These are phyloP conservation scores for Yamadazyma buinensis DNA, from an alignment of 1,139 yeast species.

Conservation along the genomic window DNA sequence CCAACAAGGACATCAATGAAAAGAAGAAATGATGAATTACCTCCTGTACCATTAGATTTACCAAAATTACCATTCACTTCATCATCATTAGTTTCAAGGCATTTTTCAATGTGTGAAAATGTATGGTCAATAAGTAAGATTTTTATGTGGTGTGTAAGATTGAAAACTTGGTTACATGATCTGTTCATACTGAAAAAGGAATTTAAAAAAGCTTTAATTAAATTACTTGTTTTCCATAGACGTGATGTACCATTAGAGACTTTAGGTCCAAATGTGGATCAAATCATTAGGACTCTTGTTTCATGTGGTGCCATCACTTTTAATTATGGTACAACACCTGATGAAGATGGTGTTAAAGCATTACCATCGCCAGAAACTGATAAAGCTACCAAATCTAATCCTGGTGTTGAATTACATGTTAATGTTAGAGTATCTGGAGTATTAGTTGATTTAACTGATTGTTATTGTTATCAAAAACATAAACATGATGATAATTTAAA, in stretches of 20 bases:
- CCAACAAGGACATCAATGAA: conserved; percentile 9
- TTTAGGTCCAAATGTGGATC: conserved; percentile 54
- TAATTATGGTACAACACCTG: conserved; percentile 14
- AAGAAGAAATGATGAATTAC: conserved; percentile 29
- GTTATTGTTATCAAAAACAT: conserved; percentile 34
- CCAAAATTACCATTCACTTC: conserved; percentile 59
- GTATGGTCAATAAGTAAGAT: conserved; percentile 39
- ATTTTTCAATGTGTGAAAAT: conserved; percentile 36
- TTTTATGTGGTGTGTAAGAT: conserved; percentile 51
- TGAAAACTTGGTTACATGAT: conserved; percentile 50
- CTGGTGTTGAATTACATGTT: conserved; percentile 23
- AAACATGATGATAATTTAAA: conserved; percentile 7
- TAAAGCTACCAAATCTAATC: conserved; percentile 14
- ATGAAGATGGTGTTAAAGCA: conserved; percentile 14
- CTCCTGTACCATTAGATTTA: conserved; percentile 50
- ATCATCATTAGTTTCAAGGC: conserved; percentile 44
- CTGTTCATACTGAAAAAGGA: conserved; percentile 47
- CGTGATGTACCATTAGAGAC: conserved; percentile 52
- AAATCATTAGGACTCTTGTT: conserved; percentile 46
- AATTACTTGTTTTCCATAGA: conserved; percentile 48
- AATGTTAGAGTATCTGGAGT: conserved; percentile 30
- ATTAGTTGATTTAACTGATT: conserved; percentile 32
- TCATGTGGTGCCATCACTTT: conserved; percentile 40
- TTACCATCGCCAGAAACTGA: conserved; percentile 10
- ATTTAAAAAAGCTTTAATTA: conserved; percentile 48